Evolutionary conservation across 805 yeast genomes (phyloP), one percentile per base, ranked within the genome.

Genomic region (Dipodascus geniculatus): DNA sequence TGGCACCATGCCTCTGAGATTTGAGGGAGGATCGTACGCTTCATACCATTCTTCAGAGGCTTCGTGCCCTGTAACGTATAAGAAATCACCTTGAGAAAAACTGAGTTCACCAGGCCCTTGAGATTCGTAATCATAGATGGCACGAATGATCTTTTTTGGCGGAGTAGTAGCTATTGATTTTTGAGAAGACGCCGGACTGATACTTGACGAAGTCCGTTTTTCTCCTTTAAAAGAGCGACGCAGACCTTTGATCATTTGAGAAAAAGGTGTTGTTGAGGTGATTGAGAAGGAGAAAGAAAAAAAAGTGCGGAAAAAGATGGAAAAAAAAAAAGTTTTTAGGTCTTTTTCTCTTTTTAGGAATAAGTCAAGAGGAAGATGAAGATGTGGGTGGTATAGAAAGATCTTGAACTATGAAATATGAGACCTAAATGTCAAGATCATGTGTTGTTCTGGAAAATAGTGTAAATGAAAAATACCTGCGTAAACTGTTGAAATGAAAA

Each of bases 1-100:
- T 2, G 98, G 98, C 1, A 93, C 98, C 78, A 86, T 79, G 0
- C 99, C 99, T 51, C 79, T 75, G 23, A 77, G 70, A 60, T 83
- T 80, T 33, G 85, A 80, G 49, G 85, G 78, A 14, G 98, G 97
- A 65, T 91, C 89, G 52, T 82, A 80, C 1, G 95, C 97, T 63
- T 87, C 89, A 63, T 81, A 87, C 90, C 96, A 89, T 47, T 74
- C 78, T 11, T 68, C 61, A 59, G 81, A 83, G 53, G 78, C 74
- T 53, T 78, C 79, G 53, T 79, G 77, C 22, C 80, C 80, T 42
- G 76, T 74, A 1, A 93, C 95, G 64, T 87, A 88, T 70, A 90
- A 87, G 65, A 89, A 90, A 64, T 91, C 97, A 42, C 96, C 96
- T 60, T 81, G 80, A 48, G 69, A 63, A 66, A 93, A 91, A 28